These are phyloP conservation scores for Saprolegnia parasitica DNA, from an alignment of 352 stramenopile genomes.

Conservation along the genomic window DNA sequence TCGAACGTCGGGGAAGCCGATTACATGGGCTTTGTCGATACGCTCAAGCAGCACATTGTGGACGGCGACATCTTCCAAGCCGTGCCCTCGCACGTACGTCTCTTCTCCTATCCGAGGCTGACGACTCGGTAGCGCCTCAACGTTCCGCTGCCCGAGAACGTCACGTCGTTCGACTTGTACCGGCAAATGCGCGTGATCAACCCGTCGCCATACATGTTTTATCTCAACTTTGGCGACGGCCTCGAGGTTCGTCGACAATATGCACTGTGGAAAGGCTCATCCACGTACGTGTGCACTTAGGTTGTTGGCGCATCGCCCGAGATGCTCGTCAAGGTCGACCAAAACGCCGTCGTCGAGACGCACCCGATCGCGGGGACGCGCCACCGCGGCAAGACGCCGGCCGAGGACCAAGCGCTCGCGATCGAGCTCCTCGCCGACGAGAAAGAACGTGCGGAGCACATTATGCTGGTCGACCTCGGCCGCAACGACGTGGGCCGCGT, in stretches of 20 bases:
- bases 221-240: constrained; percentile 74
- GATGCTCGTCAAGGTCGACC: constrained; percentile 87
- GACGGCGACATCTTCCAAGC: constrained; percentile 89
- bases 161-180: constrained; percentile 78
- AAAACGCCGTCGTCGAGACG: constrained; percentile 78
- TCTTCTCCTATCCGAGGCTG: background rate
- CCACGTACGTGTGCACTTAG: background rate
- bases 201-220: constrained; percentile 89
- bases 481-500: constrained; percentile 88
- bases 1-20: constrained; percentile 80
- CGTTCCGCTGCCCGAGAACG: constrained; percentile 57
- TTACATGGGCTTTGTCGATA: constrained; percentile 85
- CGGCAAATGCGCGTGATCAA: constrained; percentile 86
- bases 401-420: constrained; percentile 75
- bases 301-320: constrained; percentile 83
- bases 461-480: constrained; percentile 89
- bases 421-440: constrained; percentile 76
- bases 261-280: too few relatives aligned
- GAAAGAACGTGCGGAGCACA: constrained; percentile 89
- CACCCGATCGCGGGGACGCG: constrained; percentile 87
- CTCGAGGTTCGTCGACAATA: constrained; percentile 42
- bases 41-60: constrained; percentile 84
- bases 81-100: constrained; percentile 52
- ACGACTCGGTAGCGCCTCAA: constrained; percentile 46
- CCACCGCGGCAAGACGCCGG: constrained; percentile 76